Conservation (phyloP, 345 rosid genomes). For the Nasturtium officinale region DNA sequence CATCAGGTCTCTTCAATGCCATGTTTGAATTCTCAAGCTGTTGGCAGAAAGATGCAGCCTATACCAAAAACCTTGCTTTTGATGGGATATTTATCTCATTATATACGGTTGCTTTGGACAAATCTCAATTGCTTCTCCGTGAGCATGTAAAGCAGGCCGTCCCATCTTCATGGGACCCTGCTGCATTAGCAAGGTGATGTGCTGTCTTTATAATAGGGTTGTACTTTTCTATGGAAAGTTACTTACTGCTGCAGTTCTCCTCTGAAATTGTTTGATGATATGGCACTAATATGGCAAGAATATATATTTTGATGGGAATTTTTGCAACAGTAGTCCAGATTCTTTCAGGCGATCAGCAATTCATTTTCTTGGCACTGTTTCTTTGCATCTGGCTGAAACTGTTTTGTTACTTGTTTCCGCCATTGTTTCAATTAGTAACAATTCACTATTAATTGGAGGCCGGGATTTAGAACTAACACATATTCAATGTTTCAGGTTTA, state of each 20-base stretch:
- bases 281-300: background rate
- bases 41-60: constrained; percentile 96
- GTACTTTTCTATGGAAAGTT: background rate
- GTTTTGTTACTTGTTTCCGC: constrained; percentile 2
- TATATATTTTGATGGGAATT: background rate
- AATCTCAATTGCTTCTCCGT: constrained; percentile 72
- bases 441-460: background rate
- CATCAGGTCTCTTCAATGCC: constrained; percentile 85
- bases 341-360: background rate
- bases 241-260: background rate
- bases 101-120: constrained; percentile 81
- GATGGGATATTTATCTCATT: constrained; percentile 87
- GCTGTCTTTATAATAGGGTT: background rate
- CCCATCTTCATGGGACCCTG: constrained; percentile 91
- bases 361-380: constrained; percentile 11
- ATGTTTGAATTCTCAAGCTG: constrained; percentile 88
- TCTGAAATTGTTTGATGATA: background rate
- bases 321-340: background rate
- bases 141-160: constrained; percentile 83
- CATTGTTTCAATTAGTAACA: background rate
- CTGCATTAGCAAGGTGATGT: constrained; percentile 80
- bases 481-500: constrained; percentile 58
- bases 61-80: constrained; percentile 88
- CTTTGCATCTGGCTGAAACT: background rate
- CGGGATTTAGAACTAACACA: background rate